Base-by-base conservation (phyloP, 371 early-diverging fungal species). In the Cladochytrium tenue region DNA sequence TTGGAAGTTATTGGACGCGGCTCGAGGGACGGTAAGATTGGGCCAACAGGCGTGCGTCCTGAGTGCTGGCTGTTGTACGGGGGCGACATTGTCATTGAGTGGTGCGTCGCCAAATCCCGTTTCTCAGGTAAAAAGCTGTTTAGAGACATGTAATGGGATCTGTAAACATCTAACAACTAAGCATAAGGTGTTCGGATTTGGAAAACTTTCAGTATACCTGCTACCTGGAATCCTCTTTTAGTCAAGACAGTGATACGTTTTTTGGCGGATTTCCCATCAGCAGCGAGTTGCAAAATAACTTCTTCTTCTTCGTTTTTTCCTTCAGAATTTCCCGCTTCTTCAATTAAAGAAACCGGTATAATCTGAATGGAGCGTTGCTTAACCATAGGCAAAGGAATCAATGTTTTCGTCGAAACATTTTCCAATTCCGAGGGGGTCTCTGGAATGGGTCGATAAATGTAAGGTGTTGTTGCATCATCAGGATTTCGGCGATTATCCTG, bases 1-100 rank as follows among this genome's bases (percentile, higher is more conserved):
- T 51, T 55, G n/a, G 60, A 26, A 1, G 70, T 70, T 32, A 70
- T 60, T 7, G 70, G 70, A 17, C 70, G 70, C 7, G 70, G 56
- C 31, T 64, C 65, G 20, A 70, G 63, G 28, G 51, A n/a, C 28
- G 65, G 70, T 27, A 55, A 59, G 58, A 34, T 64, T 53, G 62
- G 70, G 53, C 26, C 65, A 23, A 31, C 20, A 25, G 59, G 32
- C 23, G 17, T 3, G 55, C 20, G n/a, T 51, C 31, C 26, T 61
- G 17, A 51, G 51, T 5, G 27, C 32, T 5, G 4, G n/a, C 31
- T 31, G 3, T 26, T 15, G 32, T 15, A n/a, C 7, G 60, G 4
- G 23, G 4, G 60, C 20, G 43, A 7, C 43, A 43, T 43, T 13
- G 43, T 13, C 20, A 20, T 43, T 43, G 43, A 43, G 43, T 43